Evolutionary conservation across 2,329 filamentous ascomycete genomes (phyloP).

Genomic region (Ophiostoma sp.): DNA sequence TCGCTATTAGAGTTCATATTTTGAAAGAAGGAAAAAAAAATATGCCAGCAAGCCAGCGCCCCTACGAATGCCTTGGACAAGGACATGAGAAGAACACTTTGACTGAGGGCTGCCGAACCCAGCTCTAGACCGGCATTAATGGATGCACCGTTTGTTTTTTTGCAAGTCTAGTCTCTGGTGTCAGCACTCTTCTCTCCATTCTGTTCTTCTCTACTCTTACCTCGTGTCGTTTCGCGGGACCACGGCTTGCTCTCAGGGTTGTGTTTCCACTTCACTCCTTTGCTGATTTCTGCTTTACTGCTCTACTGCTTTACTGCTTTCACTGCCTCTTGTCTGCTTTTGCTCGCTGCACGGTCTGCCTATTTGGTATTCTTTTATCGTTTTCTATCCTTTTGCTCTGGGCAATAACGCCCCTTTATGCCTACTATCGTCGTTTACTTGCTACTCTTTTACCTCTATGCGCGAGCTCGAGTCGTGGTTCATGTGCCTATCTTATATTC

Average conservation of each 20-base stretch:
- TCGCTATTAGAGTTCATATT: conserved; percentile 12
- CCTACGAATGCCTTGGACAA: neutral
- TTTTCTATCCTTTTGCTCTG: conserved; percentile 8
- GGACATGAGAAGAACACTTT: neutral
- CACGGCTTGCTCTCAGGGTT: too few relatives aligned
- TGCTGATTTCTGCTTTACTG: neutral
- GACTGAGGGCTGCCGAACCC: neutral
- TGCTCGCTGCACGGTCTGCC: conserved; percentile 14
- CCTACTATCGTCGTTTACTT: neutral
- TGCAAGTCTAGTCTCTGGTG: neutral
- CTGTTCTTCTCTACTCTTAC: neutral
- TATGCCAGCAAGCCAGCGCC: conserved; percentile 1
- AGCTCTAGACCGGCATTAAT: neutral
- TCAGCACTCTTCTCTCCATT: conserved; percentile 5
- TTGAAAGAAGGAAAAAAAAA: conserved; percentile 3
- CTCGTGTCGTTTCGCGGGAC: too few relatives aligned
- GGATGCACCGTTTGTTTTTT: neutral
- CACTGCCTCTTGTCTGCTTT: neutral
- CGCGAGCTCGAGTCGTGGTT: too few relatives aligned
- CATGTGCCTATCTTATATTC: too few relatives aligned
- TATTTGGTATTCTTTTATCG: conserved; percentile 11
- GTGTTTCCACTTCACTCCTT: neutral
- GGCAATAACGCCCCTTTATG: neutral
- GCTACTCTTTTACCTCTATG: neutral
- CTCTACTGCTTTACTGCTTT: neutral